A percentile compares a stretch with the other conserved stretches of the same genome.
Evolutionary conservation across 192 early-diverging fungal species (phyloP).

Genomic region (Coemansia sp.): DNA sequence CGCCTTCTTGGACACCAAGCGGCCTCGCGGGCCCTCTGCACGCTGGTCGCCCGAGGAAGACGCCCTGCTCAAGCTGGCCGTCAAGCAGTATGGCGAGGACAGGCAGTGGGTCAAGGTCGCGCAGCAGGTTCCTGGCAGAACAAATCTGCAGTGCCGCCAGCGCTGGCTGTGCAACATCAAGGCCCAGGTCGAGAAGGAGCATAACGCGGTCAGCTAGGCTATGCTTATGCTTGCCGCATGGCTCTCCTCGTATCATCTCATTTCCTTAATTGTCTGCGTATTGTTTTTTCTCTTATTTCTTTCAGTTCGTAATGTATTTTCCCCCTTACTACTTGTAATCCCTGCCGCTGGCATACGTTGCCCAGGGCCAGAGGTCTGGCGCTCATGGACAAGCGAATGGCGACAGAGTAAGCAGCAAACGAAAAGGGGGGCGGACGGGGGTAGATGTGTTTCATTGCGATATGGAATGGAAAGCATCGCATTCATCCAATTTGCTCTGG

Average conservation of each 20-base stretch:
- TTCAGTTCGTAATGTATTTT: background rate
- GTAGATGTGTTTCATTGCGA: background rate
- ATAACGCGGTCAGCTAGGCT: conserved; percentile 13
- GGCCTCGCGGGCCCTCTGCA: conserved; percentile 43
- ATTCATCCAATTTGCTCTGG: background rate
- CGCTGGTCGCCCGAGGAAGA: conserved; percentile 47
- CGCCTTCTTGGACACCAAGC: conserved; percentile 48
- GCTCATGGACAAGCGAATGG: no score
- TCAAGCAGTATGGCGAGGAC: conserved; percentile 49
- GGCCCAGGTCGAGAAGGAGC: conserved; percentile 47
- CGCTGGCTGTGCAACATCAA: conserved; percentile 55
- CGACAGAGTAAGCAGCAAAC: no score
- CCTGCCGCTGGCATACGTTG: background rate
- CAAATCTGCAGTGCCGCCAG: conserved; percentile 51
- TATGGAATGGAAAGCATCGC: background rate
- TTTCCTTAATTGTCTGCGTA: background rate
- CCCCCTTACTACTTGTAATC: no score
- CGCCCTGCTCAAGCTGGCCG: conserved; percentile 36
- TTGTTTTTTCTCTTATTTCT: background rate
- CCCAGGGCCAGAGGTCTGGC: background rate
- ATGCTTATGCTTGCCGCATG: background rate
- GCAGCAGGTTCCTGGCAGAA: conserved; percentile 46
- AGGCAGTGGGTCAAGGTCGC: conserved; percentile 54
- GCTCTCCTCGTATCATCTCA: background rate
- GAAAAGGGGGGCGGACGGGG: background rate